These are phyloP conservation scores for Aleurites moluccanus DNA, from an alignment of 441 rosid species.

Conservation along the genomic window DNA sequence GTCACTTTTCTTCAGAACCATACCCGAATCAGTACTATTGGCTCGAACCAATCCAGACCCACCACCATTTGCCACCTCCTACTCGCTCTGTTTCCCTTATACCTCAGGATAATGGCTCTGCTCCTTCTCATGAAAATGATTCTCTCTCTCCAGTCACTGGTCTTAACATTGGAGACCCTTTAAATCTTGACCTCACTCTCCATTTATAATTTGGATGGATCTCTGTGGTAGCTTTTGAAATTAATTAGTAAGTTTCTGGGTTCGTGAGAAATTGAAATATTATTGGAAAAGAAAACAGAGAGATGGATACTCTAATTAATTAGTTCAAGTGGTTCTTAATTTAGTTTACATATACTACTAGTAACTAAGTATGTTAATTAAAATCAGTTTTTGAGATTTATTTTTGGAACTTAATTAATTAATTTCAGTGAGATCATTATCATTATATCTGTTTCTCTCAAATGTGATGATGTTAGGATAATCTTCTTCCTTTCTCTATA, in stretches of 20 bases:
- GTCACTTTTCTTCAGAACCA: neutral
- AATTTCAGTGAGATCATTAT: too few relatives aligned
- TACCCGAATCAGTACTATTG: neutral
- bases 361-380: neutral
- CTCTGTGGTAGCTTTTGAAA: neutral
- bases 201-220: conserved; percentile 38
- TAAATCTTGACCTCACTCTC: conserved; percentile 64
- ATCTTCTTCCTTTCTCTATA: neutral
- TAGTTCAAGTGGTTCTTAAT: too few relatives aligned
- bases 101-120: conserved; percentile 20
- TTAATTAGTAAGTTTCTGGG: too few relatives aligned
- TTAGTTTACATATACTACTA: too few relatives aligned
- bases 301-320: too few relatives aligned
- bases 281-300: too few relatives aligned
- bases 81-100: conserved; percentile 14
- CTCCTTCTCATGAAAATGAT: conserved; percentile 10
- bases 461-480: neutral
- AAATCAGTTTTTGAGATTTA: neutral
- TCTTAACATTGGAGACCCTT: conserved; percentile 29
- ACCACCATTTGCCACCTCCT: conserved; percentile 14
- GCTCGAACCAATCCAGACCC: conserved; percentile 24
- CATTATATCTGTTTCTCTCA: neutral
- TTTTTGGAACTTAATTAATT: neutral
- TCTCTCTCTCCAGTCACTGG: conserved; percentile 25
- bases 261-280: too few relatives aligned